Evolutionary conservation across 2,329 filamentous ascomycete genomes (phyloP), one percentile per base, ranked within the genome.

Genomic region (Trichoderma oligosporum): DNA sequence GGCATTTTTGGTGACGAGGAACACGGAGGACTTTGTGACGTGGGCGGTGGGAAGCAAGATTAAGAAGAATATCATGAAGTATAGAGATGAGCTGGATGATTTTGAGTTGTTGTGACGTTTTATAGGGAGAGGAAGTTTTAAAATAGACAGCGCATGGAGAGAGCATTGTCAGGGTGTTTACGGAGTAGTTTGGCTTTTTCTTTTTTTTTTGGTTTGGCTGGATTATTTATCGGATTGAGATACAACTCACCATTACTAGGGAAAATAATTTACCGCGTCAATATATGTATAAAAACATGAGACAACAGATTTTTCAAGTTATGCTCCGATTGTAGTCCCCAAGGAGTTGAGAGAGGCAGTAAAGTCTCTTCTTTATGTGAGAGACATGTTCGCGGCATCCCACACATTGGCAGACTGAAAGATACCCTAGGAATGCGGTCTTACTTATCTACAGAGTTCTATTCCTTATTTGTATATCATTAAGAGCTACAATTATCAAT

Each of bases 11-110:
- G 91, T 97, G 7, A 94, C 90, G 35, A 81, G 92, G 63, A 89
- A 85, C 60, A 90, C 96, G 82, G 93, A 97, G 75, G 93, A 97
- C 74, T 96, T 95, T 71, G 88, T 97, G 16, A 97, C 93, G 0
- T 97, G 93, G 93, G 87, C 93, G 8, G 89, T 95, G 67, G 91
- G 90, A 60, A 95, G 90, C 74, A 97, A 97, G 88, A 92, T 97
- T 72, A 96, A 96, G 87, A 83, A 88, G 70, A 94, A 91, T 70
- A 96, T 97, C 62, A 86, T 96, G 83, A 90, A 89, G 74, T 97
- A 97, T 71, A 85, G 91, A 66, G 91, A 97, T 73, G 90, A 96
- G 78, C 74, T 97, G 74, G 93, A 97, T 74, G 93, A 97, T 74
- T 97, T 96, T 69, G 93, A 97, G 76, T 76, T 97, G 69, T 76